Evolutionary conservation across 2,329 filamentous ascomycete species (phyloP).

Genomic region (Atkinsonella hypoxylon): DNA sequence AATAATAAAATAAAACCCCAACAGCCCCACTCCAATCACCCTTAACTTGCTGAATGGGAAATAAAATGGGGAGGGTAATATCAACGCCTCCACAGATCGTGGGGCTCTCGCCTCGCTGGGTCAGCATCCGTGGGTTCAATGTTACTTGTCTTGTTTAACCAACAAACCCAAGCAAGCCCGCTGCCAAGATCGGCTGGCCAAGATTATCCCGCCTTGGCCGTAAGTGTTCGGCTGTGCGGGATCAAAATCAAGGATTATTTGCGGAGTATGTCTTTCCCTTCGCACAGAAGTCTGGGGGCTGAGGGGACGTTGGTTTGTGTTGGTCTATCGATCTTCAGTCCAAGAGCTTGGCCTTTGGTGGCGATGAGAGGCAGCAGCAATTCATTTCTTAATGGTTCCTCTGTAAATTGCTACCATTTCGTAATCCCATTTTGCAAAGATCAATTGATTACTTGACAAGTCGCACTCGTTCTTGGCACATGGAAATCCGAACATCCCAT

Average conservation of each 20-base stretch:
- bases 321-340: neutral
- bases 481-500: too few relatives aligned
- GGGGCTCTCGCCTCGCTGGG: neutral
- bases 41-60: neutral
- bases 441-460: too few relatives aligned
- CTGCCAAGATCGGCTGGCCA: neutral
- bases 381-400: neutral
- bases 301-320: neutral
- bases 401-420: too few relatives aligned
- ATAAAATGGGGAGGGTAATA: neutral
- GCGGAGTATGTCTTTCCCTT: neutral
- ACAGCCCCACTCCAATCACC: neutral
- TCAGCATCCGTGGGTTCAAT: neutral
- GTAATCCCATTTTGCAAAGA: too few relatives aligned
- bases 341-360: neutral
- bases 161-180: neutral
- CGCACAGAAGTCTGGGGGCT: neutral
- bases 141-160: neutral
- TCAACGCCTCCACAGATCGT: neutral
- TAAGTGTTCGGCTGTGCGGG: neutral
- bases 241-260: neutral
- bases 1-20: neutral
- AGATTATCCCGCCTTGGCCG: neutral
- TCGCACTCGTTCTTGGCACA: too few relatives aligned
- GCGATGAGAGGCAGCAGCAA: neutral